A percentile compares a stretch with the other conserved stretches of the same genome.
These are phyloP conservation scores for Adiantum capillusveneris DNA, from an alignment of 75 land plant species.

Conservation along the genomic window DNA sequence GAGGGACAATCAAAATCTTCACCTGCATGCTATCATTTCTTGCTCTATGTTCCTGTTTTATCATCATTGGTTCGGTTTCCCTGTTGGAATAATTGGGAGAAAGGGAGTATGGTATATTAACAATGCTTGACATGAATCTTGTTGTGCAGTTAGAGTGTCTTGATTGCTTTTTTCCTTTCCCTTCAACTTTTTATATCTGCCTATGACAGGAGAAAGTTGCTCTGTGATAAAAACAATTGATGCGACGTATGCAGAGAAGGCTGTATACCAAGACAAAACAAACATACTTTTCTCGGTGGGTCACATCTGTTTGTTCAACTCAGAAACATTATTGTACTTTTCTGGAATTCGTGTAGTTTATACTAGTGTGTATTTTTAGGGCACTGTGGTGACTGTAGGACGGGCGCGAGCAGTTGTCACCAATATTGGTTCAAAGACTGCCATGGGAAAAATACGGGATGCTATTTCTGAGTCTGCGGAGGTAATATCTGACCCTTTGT, in stretches of 20 bases:
- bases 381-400: conserved; percentile 89
- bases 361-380: conserved; percentile 32
- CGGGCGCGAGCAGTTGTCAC: conserved; percentile 82
- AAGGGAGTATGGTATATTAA: no score
- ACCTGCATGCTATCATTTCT: no score
- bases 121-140: no score
- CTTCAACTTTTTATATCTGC: no score
- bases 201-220: conserved; percentile 78
- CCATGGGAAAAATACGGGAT: conserved; percentile 99
- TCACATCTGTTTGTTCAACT: not conserved
- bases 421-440: conserved; percentile 87
- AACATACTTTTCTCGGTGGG: conserved; percentile 93
- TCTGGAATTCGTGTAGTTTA: not conserved
- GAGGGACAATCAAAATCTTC: no score
- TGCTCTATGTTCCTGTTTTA: no score
- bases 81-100: no score
- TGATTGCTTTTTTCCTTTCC: not conserved
- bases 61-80: no score
- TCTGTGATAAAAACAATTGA: conserved; percentile 79
- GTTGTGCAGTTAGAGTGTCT: no score
- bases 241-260: conserved; percentile 42
- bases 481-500: no score
- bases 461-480: conserved; percentile 87
- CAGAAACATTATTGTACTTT: not conserved
- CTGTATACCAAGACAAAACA: conserved; percentile 98